phyloP scores from a whole-genome alignment of 495 filamentous ascomycete species.

The Arthonia radiata region DNA sequence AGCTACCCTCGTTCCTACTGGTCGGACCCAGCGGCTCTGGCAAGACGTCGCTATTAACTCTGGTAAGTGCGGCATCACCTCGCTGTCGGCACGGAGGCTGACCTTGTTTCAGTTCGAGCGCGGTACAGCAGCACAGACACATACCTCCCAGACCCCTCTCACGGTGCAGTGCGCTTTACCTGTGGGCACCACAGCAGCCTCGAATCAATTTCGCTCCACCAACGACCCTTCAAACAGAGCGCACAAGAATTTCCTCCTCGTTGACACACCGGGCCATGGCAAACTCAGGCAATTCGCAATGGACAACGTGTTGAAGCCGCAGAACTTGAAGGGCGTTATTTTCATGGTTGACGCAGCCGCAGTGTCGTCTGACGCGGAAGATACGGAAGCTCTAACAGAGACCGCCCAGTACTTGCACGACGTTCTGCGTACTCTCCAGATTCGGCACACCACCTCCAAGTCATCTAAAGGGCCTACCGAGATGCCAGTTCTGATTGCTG shows the following conservation, averaged over 20 bases:
- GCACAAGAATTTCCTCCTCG: constrained; percentile 46
- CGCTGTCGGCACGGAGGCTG: too few relatives aligned
- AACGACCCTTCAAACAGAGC: constrained; percentile 41
- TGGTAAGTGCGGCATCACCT: constrained; percentile 24
- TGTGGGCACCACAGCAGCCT: constrained; percentile 30
- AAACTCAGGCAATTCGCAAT: constrained; percentile 43
- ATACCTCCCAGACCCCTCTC: constrained; percentile 58
- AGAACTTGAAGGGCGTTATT: constrained; percentile 47
- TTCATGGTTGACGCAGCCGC: constrained; percentile 73
- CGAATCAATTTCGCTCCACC: constrained; percentile 41
- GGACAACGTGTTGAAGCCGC: constrained; percentile 17
- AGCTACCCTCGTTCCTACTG: constrained; percentile 60
- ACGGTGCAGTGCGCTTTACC: constrained; percentile 50
- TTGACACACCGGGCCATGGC: constrained; percentile 85
- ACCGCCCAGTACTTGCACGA: constrained; percentile 70
- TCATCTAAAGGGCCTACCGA: constrained; percentile 32
- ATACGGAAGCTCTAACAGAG: constrained; percentile 23
- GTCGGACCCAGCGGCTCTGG: constrained; percentile 64
- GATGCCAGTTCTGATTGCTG: constrained; percentile 57
- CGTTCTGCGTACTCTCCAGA: constrained; percentile 56
- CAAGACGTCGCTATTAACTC: constrained; percentile 71
- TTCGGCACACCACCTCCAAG: constrained; percentile 31
- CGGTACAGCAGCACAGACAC: constrained; percentile 29
- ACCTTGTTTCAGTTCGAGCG: constrained; percentile 20
- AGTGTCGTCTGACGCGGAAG: constrained; percentile 25